Conservation (phyloP, 2,329 filamentous ascomycete genomes). For the Cladosporium sp. region DNA sequence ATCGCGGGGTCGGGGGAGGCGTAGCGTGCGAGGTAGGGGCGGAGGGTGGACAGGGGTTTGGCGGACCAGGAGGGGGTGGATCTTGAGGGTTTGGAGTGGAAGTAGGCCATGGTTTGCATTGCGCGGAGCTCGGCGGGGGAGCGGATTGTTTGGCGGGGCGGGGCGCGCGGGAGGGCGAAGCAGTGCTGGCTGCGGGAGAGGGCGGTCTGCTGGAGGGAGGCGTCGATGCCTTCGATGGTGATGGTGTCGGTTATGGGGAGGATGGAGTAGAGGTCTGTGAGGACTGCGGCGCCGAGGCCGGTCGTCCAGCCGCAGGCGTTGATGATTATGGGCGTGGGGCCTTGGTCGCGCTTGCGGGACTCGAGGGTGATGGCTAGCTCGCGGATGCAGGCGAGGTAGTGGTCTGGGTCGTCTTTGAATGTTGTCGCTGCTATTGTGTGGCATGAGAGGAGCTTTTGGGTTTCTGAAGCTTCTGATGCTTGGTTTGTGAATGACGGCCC, state of each 20-base stretch:
- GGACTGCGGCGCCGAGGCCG: slow-evolving; percentile 60
- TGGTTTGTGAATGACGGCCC: slow-evolving; percentile 62
- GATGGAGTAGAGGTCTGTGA: slow-evolving; percentile 51
- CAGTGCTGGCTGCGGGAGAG: slow-evolving; percentile 3
- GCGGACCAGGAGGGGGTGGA: slow-evolving; percentile 40
- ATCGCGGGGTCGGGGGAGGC: slow-evolving; percentile 47
- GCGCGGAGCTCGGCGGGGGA: slow-evolving; percentile 60
- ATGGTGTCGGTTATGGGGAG: slow-evolving; percentile 57
- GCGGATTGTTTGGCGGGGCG: slow-evolving; percentile 49
- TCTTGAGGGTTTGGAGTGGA: slow-evolving; percentile 44
- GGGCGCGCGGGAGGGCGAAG: slow-evolving; percentile 53
- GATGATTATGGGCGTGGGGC: slow-evolving; percentile 52
- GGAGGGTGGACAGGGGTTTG: slow-evolving; percentile 49
- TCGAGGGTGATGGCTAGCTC: slow-evolving; percentile 46
- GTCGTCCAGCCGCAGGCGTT: slow-evolving; percentile 72
- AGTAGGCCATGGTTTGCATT: slow-evolving; percentile 78
- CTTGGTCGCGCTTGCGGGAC: background rate
- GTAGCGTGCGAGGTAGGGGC: slow-evolving; percentile 60
- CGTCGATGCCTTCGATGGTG: slow-evolving; percentile 62
- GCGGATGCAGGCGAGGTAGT: slow-evolving; percentile 58
- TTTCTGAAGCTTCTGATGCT: slow-evolving; percentile 18
- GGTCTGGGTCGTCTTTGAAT: slow-evolving; percentile 58
- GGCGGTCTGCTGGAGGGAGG: slow-evolving; percentile 34
- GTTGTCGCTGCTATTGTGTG: slow-evolving; percentile 62
- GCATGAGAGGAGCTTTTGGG: slow-evolving; percentile 47